A percentile compares a stretch with the other conserved stretches of the same genome.
phyloP scores from a whole-genome alignment of 345 rosid genomes.

The Psidium guajava region DNA sequence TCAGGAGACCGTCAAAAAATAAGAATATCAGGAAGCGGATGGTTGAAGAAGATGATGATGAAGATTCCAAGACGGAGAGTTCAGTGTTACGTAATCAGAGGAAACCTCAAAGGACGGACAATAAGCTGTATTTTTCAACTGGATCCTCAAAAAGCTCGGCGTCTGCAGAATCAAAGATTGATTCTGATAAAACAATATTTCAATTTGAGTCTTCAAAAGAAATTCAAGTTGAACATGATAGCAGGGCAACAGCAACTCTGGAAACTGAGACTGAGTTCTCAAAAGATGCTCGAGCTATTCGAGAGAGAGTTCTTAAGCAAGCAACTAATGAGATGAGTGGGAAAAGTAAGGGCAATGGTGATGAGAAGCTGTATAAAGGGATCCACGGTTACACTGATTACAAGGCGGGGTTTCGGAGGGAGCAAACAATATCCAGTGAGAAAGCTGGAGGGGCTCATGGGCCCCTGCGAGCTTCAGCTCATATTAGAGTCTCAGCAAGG shows the following conservation, averaged over 20 bases:
- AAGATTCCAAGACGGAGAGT: conserved; percentile 28
- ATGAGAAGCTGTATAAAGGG: conserved; percentile 66
- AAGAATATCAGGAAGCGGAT: conserved; percentile 70
- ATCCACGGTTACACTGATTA: conserved; percentile 78
- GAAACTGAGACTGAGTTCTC: conserved; percentile 87
- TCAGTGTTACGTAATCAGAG: conserved; percentile 39
- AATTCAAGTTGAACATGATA: conserved; percentile 80
- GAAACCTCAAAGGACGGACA: conserved; percentile 35
- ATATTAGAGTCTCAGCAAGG: conserved; percentile 78
- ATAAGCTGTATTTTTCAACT: conserved; percentile 59
- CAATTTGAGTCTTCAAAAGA: conserved; percentile 80
- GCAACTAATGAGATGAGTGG: conserved; percentile 65
- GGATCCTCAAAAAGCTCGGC: conserved; percentile 38
- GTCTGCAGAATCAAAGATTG: conserved; percentile 12
- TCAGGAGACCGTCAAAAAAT: conserved; percentile 56
- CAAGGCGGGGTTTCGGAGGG: conserved; percentile 89
- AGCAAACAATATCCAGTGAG: conserved; percentile 76
- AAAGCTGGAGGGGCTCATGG: conserved; percentile 94
- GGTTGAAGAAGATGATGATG: conserved; percentile 29
- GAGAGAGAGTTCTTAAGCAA: conserved; percentile 66
- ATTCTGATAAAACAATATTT: conserved; percentile 28
- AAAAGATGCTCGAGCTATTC: conserved; percentile 71
- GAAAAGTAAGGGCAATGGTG: conserved; percentile 26
- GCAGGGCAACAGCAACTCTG: conserved; percentile 65
- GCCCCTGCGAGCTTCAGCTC: conserved; percentile 91